Conservation (phyloP, 345 rosid species). For the Aegle marmelos region DNA sequence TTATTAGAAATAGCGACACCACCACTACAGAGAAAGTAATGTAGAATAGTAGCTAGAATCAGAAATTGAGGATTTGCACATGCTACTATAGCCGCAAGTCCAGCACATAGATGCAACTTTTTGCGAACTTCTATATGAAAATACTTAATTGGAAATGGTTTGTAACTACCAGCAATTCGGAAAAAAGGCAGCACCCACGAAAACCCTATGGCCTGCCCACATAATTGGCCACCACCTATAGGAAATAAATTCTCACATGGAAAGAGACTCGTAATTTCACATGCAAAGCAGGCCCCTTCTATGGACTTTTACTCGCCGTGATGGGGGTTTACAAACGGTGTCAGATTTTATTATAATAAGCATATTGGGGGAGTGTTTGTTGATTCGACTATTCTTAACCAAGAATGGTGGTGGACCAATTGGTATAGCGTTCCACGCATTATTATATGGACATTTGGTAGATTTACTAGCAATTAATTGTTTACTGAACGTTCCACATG, state of each 20-base stretch:
- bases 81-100: conserved; percentile 4
- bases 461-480: too few species aligned
- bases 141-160: neutral
- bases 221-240: conserved; percentile 1
- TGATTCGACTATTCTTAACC: too few species aligned
- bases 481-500: neutral
- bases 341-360: too few species aligned
- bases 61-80: neutral
- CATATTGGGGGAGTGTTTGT: too few species aligned
- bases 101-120: neutral
- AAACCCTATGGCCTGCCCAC: neutral
- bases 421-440: neutral
- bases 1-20: neutral
- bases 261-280: conserved; percentile 8
- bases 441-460: neutral
- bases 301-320: neutral
- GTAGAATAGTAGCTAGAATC: neutral
- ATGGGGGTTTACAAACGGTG: neutral
- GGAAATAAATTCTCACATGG: neutral
- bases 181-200: neutral
- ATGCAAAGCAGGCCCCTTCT: neutral
- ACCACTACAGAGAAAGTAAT: neutral
- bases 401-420: neutral
- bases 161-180: too few species aligned
- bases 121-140: neutral